Base-by-base conservation (phyloP, 257 asterid genomes). In the Cordia subcordata region DNA sequence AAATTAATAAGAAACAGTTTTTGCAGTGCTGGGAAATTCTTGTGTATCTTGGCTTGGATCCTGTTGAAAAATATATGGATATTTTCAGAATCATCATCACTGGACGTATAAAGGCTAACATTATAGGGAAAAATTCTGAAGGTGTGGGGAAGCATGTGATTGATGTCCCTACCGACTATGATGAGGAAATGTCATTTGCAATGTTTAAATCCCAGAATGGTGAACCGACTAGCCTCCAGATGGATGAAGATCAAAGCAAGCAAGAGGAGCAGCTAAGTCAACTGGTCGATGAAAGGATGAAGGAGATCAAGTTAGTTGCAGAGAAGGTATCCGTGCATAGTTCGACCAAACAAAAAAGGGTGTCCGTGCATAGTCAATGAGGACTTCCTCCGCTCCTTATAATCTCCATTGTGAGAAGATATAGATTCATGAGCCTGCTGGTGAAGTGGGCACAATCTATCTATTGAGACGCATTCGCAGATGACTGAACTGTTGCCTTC, bases 11-110 rank as follows among this genome's bases (percentile, higher is more conserved):
- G 74, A 79, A 72, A 63, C 99, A 93, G 75, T 82, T 93, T 69
- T 67, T 69, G 44, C 96, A 89, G 72, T 85, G 97, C 74, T 89
- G 99, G 99, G 99, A 89, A 81, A 75, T 89, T 65, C 96, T 93
- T 38, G 71, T 93, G 58, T 93, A 85, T 69, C 80, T 93, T 2
- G 55, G 78, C 27, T 71, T 93, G 58, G 83, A 68, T 60, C 81
- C 84, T 45, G 60, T 60, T 13, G 86, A 77, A 22, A 80, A 77
- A 58, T 65, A 74, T 68, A 72, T 80, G 78, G 92, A 89, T 57
- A 82, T 75, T 61, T 93, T 60, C 75, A 60, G 50, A 38, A 70
- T 73, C 17, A 66, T 85, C 18, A 33, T 93, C 61, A 61, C 83
- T 1, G 74, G 81, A 35, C 78, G 90, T 57, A 73, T 93, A 60